Evolutionary conservation across 192 early-diverging fungal genomes (phyloP).

Genomic region (Spinellus fusiger): DNA sequence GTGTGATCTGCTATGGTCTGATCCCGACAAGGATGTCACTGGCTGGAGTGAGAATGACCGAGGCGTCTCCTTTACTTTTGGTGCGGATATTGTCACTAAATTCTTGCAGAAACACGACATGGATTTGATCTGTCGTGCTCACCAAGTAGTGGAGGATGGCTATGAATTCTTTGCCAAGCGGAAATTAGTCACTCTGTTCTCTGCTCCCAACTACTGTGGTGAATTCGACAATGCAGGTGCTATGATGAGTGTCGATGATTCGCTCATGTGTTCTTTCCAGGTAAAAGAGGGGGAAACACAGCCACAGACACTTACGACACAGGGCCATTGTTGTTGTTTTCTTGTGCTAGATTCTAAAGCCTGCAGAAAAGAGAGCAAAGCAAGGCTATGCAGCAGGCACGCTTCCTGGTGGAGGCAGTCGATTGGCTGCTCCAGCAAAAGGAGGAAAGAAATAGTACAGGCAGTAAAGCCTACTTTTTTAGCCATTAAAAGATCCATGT

Average conservation of each 20-base stretch:
- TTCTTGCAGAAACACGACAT: constrained; percentile 94
- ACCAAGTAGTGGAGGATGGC: constrained; percentile 98
- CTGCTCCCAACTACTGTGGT: constrained; percentile 95
- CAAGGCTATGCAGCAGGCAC: constrained; percentile 33
- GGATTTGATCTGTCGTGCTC: constrained; percentile 96
- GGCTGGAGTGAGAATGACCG: constrained; percentile 98
- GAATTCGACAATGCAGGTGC: constrained; percentile 86
- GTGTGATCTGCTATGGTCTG: constrained; percentile 95
- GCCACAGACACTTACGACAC: not conserved
- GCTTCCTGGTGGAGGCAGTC: not conserved
- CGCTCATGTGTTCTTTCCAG: constrained; percentile 83
- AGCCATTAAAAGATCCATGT: not conserved
- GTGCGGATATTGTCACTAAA: constrained; percentile 91
- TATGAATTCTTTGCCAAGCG: constrained; percentile 99
- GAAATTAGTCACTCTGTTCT: constrained; percentile 93
- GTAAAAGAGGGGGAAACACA: constrained; percentile 9
- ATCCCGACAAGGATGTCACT: constrained; percentile 92
- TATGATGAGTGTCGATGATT: constrained; percentile 86
- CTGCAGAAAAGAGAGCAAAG: constrained; percentile 89
- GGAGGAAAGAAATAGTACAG: constrained; percentile 1
- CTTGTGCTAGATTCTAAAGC: constrained; percentile 78
- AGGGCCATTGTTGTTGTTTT: not conserved
- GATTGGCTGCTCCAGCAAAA: not conserved
- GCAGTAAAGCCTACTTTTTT: not conserved
- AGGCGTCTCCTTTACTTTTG: constrained; percentile 94